Conservation (phyloP, 371 early-diverging fungal species). For the Mortierella sp. region DNA sequence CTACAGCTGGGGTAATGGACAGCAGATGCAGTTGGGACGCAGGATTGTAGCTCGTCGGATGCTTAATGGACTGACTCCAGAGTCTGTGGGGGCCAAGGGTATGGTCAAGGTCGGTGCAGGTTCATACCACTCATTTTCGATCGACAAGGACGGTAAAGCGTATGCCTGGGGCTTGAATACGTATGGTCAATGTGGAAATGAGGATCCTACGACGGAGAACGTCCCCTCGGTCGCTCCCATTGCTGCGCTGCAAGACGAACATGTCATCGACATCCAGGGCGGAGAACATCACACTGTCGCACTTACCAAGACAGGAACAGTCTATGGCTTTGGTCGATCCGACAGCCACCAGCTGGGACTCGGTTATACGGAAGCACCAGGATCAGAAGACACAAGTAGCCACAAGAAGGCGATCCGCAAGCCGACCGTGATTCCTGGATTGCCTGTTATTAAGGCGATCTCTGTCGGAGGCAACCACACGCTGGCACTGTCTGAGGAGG, state of each 20-base stretch:
- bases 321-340: conserved; percentile 89
- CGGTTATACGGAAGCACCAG: conserved; percentile 60
- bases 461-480: conserved; percentile 91
- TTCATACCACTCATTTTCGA: conserved; percentile 88
- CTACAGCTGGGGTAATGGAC: conserved; percentile 96
- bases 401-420: conserved; percentile 72
- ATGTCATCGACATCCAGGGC: conserved; percentile 69
- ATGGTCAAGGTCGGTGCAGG: conserved; percentile 84
- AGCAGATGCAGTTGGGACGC: conserved; percentile 94
- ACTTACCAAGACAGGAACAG: conserved; percentile 76
- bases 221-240: conserved; percentile 60
- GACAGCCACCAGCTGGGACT: conserved; percentile 97
- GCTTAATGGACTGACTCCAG: conserved; percentile 70
- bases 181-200: conserved; percentile 90
- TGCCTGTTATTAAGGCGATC: conserved; percentile 69
- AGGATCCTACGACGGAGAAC: conserved; percentile 58
- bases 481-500: conserved; percentile 76
- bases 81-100: conserved; percentile 63
- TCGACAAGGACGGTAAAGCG: conserved; percentile 72
- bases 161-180: conserved; percentile 97
- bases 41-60: conserved; percentile 77
- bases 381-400: conserved; percentile 35
- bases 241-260: conserved; percentile 59
- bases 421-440: conserved; percentile 64
- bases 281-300: conserved; percentile 93